Base-by-base conservation (phyloP, 768 basidiomycete genomes). In the Solioccasus polychromus region DNA sequence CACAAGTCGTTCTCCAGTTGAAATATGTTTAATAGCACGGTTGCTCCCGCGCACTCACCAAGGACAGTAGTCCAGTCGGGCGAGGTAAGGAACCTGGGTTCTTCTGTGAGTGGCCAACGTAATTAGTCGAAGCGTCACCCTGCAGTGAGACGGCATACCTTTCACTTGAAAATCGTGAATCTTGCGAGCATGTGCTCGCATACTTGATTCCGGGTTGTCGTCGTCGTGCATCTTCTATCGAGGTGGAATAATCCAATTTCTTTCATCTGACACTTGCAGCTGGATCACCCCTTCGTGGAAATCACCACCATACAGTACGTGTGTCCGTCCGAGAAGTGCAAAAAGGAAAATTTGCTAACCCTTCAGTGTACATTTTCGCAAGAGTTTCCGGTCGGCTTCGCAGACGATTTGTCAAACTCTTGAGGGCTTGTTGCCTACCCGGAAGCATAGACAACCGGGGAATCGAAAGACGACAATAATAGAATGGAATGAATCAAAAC, bases 261-360 rank as follows among this genome's bases (percentile, higher is more conserved):
- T n/a, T n/a, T 38, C 50, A 18, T 51, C 50, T 11, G 40, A 38
- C 18, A 28, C 18, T 20, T 22, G 36, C 25, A 50, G 14, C 15
- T 42, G 25, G n/a, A 34, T 14, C 23, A 5, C 45, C 19, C 45
- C 31, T 14, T 30, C n/a, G n/a, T n/a, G n/a, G n/a, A n/a, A n/a
- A n/a, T n/a, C n/a, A n/a, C n/a, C n/a, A n/a, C n/a, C n/a, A n/a
- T n/a, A n/a, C n/a, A n/a, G n/a, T n/a, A n/a, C n/a, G n/a, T n/a
- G n/a, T n/a, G n/a, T n/a, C n/a, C n/a, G n/a, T n/a, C n/a, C n/a
- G n/a, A n/a, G n/a, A n/a, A n/a, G n/a, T n/a, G n/a, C n/a, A n/a
- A n/a, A n/a, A n/a, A n/a, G n/a, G n/a, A n/a, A n/a, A n/a, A n/a
- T n/a, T n/a, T n/a, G n/a, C n/a, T n/a, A n/a, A n/a, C n/a, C n/a